Percentiles rank a stretch among this genome's conserved stretches.
These are phyloP conservation scores for Cystofilobasidium capitatum DNA, from an alignment of 768 basidiomycete genomes.

Conservation along the genomic window DNA sequence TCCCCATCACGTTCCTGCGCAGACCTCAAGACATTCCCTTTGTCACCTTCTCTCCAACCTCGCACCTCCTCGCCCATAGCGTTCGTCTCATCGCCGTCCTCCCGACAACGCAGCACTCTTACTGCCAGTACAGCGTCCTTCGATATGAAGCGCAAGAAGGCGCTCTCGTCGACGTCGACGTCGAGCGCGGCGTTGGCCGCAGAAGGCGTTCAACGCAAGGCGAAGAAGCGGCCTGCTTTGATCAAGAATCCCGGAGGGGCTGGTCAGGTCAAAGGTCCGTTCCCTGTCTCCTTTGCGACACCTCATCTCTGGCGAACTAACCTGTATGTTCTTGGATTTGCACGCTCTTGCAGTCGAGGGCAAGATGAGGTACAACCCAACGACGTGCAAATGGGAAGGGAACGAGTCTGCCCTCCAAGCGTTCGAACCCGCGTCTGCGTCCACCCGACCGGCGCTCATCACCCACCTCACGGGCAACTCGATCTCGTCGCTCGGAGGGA, in stretches of 20 bases:
- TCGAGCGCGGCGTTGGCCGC: neutral
- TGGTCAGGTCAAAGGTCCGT: conserved; percentile 11
- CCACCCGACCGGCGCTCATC: conserved; percentile 79
- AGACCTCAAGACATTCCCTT: neutral
- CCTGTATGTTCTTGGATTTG: neutral
- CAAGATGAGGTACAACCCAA: conserved; percentile 96
- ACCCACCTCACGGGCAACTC: conserved; percentile 86
- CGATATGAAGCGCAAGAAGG: conserved; percentile 19
- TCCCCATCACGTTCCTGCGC: neutral
- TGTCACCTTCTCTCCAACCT: neutral
- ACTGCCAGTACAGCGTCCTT: conserved; percentile 7
- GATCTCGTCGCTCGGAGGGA: conserved; percentile 53
- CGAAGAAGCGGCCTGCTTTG: neutral
- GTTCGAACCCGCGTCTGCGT: conserved; percentile 74
- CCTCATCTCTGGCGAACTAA: neutral
- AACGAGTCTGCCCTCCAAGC: conserved; percentile 85
- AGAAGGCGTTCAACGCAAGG: neutral
- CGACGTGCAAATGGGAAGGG: conserved; percentile 85
- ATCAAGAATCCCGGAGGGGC: conserved; percentile 2
- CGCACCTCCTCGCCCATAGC: neutral
- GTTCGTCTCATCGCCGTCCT: neutral
- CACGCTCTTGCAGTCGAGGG: conserved; percentile 70
- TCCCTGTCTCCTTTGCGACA: neutral
- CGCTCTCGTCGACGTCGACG: neutral
- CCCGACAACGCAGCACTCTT: neutral